A percentile compares a stretch with the other conserved stretches of the same genome.
Evolutionary conservation across 2,329 filamentous ascomycete species (phyloP).

Genomic region (Fusarium torulosum): DNA sequence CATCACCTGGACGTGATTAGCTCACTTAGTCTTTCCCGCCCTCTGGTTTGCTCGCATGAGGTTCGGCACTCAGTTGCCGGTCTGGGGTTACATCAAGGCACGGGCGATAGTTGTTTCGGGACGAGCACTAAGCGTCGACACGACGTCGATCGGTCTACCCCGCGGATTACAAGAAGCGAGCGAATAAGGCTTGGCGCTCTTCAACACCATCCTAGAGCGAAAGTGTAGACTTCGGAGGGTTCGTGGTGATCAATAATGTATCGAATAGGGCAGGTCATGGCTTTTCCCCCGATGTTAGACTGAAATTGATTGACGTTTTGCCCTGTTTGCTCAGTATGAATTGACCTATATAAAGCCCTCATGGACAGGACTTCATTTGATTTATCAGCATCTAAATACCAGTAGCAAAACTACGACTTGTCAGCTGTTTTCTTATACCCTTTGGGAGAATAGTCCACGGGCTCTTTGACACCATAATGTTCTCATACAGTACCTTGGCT

Average conservation of each 20-base stretch:
- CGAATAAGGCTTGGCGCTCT: conserved; percentile 1
- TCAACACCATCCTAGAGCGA: not conserved
- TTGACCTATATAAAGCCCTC: too few species aligned
- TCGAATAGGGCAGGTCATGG: conserved; percentile 5
- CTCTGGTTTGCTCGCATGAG: conserved; percentile 26
- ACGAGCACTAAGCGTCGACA: not conserved
- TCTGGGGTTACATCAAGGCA: conserved; percentile 14
- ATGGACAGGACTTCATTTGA: too few species aligned
- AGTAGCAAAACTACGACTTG: too few species aligned
- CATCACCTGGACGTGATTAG: not conserved
- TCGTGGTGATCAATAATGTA: not conserved
- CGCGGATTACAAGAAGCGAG: conserved; percentile 17
- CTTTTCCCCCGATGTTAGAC: not conserved
- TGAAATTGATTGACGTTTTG: not conserved
- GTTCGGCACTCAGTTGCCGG: conserved; percentile 23
- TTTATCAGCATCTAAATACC: too few species aligned
- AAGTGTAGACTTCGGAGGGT: not conserved
- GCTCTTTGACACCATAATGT: not conserved
- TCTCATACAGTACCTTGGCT: conserved; percentile 17
- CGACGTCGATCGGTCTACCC: conserved; percentile 15
- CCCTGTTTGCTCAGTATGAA: too few species aligned
- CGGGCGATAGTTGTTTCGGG: not conserved
- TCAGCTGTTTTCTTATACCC: accelerated
- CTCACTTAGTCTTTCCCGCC: not conserved
- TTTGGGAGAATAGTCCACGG: too few species aligned